Evolutionary conservation across 257 asterid species (phyloP).

Genomic region (Leptodermis oblonga): DNA sequence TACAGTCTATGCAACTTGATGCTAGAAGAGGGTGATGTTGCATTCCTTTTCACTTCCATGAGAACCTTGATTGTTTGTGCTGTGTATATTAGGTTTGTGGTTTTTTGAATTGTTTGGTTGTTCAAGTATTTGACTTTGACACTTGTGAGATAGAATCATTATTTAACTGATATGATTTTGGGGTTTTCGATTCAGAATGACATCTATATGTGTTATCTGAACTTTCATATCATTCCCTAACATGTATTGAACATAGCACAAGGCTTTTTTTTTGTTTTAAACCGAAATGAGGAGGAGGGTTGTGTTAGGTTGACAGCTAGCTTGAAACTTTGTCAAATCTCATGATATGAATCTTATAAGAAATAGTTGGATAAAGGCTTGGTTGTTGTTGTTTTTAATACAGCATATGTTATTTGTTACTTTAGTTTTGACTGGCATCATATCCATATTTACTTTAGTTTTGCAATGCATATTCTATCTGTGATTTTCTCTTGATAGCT

Average conservation of each 20-base stretch:
- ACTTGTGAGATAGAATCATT: background rate
- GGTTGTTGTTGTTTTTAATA: too few species aligned
- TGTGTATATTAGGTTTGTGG: background rate
- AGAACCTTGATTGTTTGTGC: background rate
- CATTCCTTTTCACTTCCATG: background rate
- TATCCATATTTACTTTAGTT: background rate
- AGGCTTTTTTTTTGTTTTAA: too few species aligned
- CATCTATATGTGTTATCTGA: background rate
- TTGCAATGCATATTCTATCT: background rate
- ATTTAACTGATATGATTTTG: background rate
- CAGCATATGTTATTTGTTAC: too few species aligned
- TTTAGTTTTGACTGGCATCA: background rate
- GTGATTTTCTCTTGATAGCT: background rate
- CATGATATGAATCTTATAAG: too few species aligned
- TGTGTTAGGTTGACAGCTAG: too few species aligned
- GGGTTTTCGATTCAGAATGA: background rate
- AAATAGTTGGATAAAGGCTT: too few species aligned
- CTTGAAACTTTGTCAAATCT: too few species aligned
- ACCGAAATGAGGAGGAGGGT: too few species aligned
- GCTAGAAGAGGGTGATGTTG: background rate
- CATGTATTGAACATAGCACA: background rate
- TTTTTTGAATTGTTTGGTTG: background rate
- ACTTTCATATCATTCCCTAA: background rate
- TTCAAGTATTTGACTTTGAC: background rate
- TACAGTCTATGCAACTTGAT: background rate